phyloP scores from a whole-genome alignment of 192 early-diverging fungal species.

The Chytriomyces confervae region DNA sequence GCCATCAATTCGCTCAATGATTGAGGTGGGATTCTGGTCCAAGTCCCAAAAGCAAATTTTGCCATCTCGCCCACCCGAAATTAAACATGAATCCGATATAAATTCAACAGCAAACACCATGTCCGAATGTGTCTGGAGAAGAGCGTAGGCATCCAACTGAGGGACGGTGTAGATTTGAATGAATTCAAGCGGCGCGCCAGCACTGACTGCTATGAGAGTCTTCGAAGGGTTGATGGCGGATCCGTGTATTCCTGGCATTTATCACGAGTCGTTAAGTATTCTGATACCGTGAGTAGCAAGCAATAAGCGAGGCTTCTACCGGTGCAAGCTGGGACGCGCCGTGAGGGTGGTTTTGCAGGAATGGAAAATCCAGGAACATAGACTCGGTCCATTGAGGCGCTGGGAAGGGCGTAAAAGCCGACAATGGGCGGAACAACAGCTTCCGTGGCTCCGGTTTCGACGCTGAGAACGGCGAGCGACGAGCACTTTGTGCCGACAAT shows the following conservation, averaged over 20 bases:
- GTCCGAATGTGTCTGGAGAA: slow-evolving; percentile 69
- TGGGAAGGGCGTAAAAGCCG: not conserved
- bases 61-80: slow-evolving; percentile 60
- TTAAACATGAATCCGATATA: slow-evolving; percentile 62
- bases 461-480: slow-evolving; percentile 47
- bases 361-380: not conserved
- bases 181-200: slow-evolving; percentile 61
- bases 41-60: slow-evolving; percentile 61
- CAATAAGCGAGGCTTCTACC: not conserved
- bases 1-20: not conserved
- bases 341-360: not conserved
- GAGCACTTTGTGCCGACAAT: slow-evolving; percentile 72
- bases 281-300: not conserved
- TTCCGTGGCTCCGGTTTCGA: slow-evolving; percentile 40
- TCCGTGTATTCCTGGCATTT: slow-evolving; percentile 58
- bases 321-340: not conserved
- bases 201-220: slow-evolving; percentile 69
- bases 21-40: not conserved
- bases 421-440: slow-evolving; percentile 40
- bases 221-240: slow-evolving; percentile 66
- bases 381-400: not conserved
- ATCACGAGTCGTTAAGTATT: not conserved
- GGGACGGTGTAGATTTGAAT: slow-evolving; percentile 69
- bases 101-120: slow-evolving; percentile 70
- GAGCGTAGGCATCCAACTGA: slow-evolving; percentile 57